Percentiles rank a stretch among this genome's conserved stretches.
Conservation (phyloP, 805 yeast genomes). For the Candida fluviatilis region DNA sequence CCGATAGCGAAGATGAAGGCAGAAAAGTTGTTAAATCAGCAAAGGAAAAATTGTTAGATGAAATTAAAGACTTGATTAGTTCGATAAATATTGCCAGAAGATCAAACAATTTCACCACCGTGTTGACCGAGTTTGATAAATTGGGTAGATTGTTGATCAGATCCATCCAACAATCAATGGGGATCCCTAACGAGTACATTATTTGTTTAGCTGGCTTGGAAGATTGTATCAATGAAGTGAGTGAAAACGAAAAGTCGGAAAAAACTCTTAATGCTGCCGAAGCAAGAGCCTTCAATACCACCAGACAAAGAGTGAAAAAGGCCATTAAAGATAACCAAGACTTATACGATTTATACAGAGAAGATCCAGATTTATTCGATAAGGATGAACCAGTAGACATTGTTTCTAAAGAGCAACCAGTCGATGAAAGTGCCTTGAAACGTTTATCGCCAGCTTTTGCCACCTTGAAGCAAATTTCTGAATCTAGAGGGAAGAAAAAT, state of each 20-base stretch:
- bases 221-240: conserved; percentile 52
- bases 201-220: conserved; percentile 69
- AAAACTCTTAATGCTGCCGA: conserved; percentile 79
- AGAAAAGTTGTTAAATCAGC: conserved; percentile 89
- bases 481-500: conserved; percentile 93
- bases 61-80: conserved; percentile 63
- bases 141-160: conserved; percentile 62
- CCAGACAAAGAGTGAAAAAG: conserved; percentile 85
- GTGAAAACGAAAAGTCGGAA: conserved; percentile 46
- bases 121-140: conserved; percentile 74
- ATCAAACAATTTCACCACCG: conserved; percentile 74
- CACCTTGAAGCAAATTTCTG: conserved; percentile 69
- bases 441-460: conserved; percentile 54
- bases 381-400: conserved; percentile 43
- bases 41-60: conserved; percentile 87
- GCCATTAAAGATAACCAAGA: conserved; percentile 63
- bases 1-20: conserved; percentile 61
- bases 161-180: conserved; percentile 71
- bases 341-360: conserved; percentile 56
- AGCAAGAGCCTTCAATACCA: conserved; percentile 81
- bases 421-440: conserved; percentile 35
- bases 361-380: conserved; percentile 73
- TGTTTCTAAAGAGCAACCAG: conserved; percentile 27
- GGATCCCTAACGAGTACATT: conserved; percentile 69
- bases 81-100: conserved; percentile 65